Conservation (phyloP, 2,329 filamentous ascomycete genomes). For the Penicillium capsulatum region DNA sequence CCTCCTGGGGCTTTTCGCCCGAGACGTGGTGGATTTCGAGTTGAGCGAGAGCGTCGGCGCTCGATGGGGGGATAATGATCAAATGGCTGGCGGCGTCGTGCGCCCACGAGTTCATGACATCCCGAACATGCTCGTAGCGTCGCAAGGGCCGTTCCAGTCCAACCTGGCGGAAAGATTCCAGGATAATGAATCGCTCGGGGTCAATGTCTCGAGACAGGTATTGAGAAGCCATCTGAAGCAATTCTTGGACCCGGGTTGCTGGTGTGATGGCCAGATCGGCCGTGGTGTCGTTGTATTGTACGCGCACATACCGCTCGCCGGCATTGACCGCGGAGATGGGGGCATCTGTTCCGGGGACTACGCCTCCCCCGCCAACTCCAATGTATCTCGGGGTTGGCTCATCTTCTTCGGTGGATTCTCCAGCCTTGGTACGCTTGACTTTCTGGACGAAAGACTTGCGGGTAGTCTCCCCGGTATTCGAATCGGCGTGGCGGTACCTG, state of each 20-base stretch:
- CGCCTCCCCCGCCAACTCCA: conserved; percentile 20
- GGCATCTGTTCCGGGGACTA: conserved; percentile 62
- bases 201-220: conserved; percentile 62
- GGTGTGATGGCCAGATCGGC: conserved; percentile 68
- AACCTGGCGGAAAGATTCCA: conserved; percentile 71
- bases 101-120: conserved; percentile 92
- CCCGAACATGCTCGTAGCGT: conserved; percentile 78
- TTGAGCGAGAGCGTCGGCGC: conserved; percentile 38
- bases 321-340: conserved; percentile 77
- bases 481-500: neutral
- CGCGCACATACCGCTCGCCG: conserved; percentile 67
- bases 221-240: conserved; percentile 64
- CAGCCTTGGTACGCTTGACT: conserved; percentile 23
- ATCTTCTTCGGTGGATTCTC: conserved; percentile 8
- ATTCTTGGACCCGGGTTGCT: conserved; percentile 69
- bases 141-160: conserved; percentile 79
- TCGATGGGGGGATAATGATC: conserved; percentile 60
- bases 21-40: conserved; percentile 65
- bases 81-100: conserved; percentile 72
- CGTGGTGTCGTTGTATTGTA: conserved; percentile 66
- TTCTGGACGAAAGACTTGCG: conserved; percentile 32
- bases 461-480: conserved; percentile 14
- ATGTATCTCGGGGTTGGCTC: conserved; percentile 20
- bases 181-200: conserved; percentile 62
- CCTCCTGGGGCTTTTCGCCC: conserved; percentile 59